phyloP scores from a whole-genome alignment of 2,329 filamentous ascomycete genomes.

The Colletotrichum liaoningense region DNA sequence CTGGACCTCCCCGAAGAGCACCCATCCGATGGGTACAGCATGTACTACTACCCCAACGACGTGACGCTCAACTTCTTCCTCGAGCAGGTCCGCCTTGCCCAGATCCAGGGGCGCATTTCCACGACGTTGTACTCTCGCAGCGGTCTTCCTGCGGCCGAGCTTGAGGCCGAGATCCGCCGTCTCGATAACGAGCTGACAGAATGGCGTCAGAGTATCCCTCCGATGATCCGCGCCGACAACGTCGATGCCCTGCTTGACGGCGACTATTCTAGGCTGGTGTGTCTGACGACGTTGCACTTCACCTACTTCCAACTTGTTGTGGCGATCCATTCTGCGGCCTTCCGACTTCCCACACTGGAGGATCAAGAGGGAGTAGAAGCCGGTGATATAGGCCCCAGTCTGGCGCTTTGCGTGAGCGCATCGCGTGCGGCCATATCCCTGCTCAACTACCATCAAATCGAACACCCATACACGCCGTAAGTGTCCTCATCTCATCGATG shows the following conservation, averaged over 20 bases:
- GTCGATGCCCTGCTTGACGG: conserved; percentile 23
- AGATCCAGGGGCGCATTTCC: conserved; percentile 22
- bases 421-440: conserved; percentile 30
- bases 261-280: conserved; percentile 20
- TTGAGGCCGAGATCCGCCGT: conserved; percentile 29
- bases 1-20: conserved; percentile 31
- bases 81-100: conserved; percentile 29
- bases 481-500: not conserved
- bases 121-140: conserved; percentile 10
- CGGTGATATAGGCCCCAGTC: conserved; percentile 8
- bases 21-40: conserved; percentile 25
- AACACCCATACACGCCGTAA: conserved; percentile 26
- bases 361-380: conserved; percentile 22
- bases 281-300: conserved; percentile 27
- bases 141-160: conserved; percentile 14
- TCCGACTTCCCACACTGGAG: conserved; percentile 12
- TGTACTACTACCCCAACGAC: conserved; percentile 26
- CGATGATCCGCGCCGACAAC: conserved; percentile 30
- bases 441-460: conserved; percentile 26
- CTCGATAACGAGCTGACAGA: conserved; percentile 28
- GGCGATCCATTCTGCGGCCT: conserved; percentile 27
- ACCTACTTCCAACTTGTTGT: conserved; percentile 33
- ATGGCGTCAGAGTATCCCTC: conserved; percentile 29
- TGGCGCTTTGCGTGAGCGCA: conserved; percentile 22
- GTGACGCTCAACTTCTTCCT: conserved; percentile 30